These are phyloP conservation scores for Platanus orientalis DNA, from an alignment of 164 flowering plant species.

Conservation along the genomic window DNA sequence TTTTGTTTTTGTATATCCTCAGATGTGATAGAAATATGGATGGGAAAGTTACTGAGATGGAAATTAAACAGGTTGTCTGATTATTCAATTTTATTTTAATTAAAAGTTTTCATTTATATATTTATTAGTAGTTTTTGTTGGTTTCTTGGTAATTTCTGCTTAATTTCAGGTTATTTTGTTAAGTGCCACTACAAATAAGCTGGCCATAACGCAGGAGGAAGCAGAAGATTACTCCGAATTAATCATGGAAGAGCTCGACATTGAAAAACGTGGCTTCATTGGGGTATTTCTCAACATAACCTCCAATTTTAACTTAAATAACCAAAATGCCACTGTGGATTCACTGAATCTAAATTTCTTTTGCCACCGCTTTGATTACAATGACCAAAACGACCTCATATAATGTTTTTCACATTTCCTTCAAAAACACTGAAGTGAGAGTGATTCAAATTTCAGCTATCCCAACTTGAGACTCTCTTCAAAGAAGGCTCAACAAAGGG, in stretches of 20 bases:
- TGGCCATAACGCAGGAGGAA: constrained; percentile 30
- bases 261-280: constrained; percentile 32
- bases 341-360: no score
- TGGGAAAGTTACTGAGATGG: constrained; percentile 29
- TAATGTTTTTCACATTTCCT: no score
- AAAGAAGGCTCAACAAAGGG: constrained; percentile 16
- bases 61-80: constrained; percentile 38
- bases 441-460: constrained; percentile 16
- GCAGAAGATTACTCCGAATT: constrained; percentile 37
- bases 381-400: no score
- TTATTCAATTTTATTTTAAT: background rate
- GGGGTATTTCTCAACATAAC: no score
- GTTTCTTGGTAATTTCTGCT: constrained; percentile 5
- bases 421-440: no score
- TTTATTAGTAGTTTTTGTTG: background rate
- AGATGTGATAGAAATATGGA: constrained; percentile 42
- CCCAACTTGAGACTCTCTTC: constrained; percentile 33
- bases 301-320: no score
- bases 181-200: constrained; percentile 40
- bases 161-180: constrained; percentile 30
- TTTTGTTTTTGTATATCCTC: background rate
- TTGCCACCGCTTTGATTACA: no score
- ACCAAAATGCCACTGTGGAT: no score
- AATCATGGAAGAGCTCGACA: constrained; percentile 40
- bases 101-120: background rate